These are phyloP conservation scores for Aciculosporium take DNA, from an alignment of 2,329 filamentous ascomycete genomes.

Conservation along the genomic window DNA sequence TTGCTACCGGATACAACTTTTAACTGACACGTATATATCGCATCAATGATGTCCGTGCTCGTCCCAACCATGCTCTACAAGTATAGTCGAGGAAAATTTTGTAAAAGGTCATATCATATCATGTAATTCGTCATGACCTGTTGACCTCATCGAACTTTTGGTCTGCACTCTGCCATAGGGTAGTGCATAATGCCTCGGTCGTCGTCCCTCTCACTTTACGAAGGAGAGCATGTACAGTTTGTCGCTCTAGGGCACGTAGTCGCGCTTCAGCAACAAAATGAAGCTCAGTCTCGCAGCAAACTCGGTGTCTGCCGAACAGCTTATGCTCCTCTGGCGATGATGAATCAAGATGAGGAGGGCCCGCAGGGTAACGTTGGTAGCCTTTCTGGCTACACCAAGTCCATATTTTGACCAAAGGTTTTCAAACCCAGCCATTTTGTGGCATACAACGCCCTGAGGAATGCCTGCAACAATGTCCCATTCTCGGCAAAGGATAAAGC, in stretches of 20 bases:
- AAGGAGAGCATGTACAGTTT: neutral
- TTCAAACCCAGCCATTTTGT: neutral
- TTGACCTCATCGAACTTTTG: neutral
- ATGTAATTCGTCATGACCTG: constrained; percentile 1
- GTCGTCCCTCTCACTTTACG: too few species aligned
- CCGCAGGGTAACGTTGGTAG: neutral
- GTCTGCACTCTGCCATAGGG: neutral
- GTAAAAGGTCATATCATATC: neutral
- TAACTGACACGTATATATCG: neutral
- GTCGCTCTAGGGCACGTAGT: neutral
- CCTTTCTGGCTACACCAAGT: neutral
- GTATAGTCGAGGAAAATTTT: neutral
- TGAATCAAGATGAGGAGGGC: neutral
- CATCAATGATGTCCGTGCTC: neutral
- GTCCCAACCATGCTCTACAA: neutral
- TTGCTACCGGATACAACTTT: neutral
- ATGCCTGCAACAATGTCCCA: neutral
- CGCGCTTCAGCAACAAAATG: neutral
- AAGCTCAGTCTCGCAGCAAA: neutral
- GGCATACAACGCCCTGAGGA: neutral
- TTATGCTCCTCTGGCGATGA: neutral
- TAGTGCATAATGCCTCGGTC: neutral
- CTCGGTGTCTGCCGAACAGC: neutral
- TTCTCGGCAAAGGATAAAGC: neutral
- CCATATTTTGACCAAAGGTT: neutral